These are phyloP conservation scores for Rhizophora mangle DNA, from an alignment of 345 rosid species.

Conservation along the genomic window DNA sequence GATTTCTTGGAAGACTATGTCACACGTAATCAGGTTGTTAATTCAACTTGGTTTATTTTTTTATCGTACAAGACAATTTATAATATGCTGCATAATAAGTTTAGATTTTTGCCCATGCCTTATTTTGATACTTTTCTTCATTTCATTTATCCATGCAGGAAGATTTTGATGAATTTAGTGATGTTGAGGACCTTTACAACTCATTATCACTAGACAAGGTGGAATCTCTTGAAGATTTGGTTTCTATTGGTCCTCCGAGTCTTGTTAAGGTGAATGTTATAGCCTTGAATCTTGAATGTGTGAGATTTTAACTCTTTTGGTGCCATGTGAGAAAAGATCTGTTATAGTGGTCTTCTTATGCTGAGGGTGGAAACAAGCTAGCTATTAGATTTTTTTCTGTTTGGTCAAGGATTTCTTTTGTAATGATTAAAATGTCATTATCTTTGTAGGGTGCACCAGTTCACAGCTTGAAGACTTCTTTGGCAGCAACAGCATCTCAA, in stretches of 20 bases:
- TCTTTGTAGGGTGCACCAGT: slow-evolving; percentile 67
- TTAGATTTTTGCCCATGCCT: not conserved
- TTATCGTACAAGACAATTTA: too few species aligned
- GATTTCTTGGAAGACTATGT: slow-evolving; percentile 96
- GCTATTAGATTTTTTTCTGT: not conserved
- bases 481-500: slow-evolving; percentile 61
- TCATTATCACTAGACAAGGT: slow-evolving; percentile 81
- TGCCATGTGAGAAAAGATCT: not conserved
- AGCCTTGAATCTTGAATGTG: not conserved
- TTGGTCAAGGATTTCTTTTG: not conserved
- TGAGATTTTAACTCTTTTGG: slow-evolving; percentile 16
- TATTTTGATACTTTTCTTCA: not conserved
- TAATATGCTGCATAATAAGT: not conserved
- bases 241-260: slow-evolving; percentile 63
- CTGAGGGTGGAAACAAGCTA: not conserved
- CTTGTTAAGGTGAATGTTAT: slow-evolving; percentile 62
- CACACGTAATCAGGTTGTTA: slow-evolving; percentile 89
- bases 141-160: slow-evolving; percentile 46
- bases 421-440: slow-evolving; percentile 6
- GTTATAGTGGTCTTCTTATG: not conserved
- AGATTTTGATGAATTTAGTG: slow-evolving; percentile 86
- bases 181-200: slow-evolving; percentile 86
- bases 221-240: slow-evolving; percentile 96
- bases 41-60: slow-evolving; percentile 2
- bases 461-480: slow-evolving; percentile 68